Base-by-base conservation (phyloP, 1,139 yeast genomes). In the Taiozyma onychis region DNA sequence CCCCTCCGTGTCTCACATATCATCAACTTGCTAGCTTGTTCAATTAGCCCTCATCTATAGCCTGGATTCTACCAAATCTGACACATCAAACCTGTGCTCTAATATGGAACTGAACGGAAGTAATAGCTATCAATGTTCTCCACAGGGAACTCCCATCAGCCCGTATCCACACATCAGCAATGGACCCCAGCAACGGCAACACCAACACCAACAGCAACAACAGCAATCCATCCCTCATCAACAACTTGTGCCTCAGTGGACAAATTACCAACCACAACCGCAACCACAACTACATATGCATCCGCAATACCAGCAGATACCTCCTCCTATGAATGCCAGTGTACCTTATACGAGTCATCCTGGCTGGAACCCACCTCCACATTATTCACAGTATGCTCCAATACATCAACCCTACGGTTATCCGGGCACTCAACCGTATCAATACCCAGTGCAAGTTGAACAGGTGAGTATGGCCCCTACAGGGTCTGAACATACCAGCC, bases 331-430 rank as follows among this genome's bases (percentile, higher is more conserved):
- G 21, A 30, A 18, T 18, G 22, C 4, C 16, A 16, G 4, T 37
- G 41, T 16, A 14, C 24, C 41, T 37, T 37, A 18, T 7, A 37
- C 11, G 2, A 10, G 14, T 9, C 44, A 30, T 8, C 39, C 26
- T 18, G 26, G 32, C 7, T 21, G 24, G 44, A 16, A 32, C 7
- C 24, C 44, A 16, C 41, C 18, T 34, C 18, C 27, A 1, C 32
- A 22, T 24, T 18, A 35, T 24, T 8, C 43, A 5, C 30, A 35
- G 21, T 26, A 24, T 24, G 10, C 24, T 14, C 30, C 24, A 10
- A 32, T 26, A 32, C 13, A 34, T 1, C 52, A 41, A 22, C 34
- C 43, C 14, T 46, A 47, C 13, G 51, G 16, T 43, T 43, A n/a
- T 39, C 24, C 21, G 21, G 6, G 24, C 11, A 37, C 16, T 2